Percentiles rank a stretch among this genome's conserved stretches.
phyloP scores from a whole-genome alignment of 306 rosid species.

The Purshia tridentata region DNA sequence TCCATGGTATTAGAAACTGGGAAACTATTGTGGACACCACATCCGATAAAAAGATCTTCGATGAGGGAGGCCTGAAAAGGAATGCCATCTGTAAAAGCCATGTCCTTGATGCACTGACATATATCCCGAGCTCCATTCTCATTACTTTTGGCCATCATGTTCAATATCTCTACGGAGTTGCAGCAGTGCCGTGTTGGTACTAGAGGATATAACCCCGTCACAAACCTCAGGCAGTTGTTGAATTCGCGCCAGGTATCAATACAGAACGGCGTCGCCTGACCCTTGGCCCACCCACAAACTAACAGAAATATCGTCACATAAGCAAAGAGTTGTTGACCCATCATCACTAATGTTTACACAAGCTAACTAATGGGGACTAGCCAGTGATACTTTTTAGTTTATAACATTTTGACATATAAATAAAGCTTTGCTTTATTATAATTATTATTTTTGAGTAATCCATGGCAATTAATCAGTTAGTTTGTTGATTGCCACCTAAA shows the following conservation, averaged over 20 bases:
- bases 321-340: background rate
- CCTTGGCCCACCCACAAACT: background rate
- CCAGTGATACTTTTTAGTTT: background rate
- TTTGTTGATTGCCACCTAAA: too few relatives aligned
- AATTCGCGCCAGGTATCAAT: background rate
- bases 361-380: background rate
- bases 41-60: background rate
- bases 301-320: background rate
- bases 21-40: constrained; percentile 3
- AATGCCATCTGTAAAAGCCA: background rate
- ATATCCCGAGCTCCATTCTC: background rate
- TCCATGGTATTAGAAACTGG: constrained; percentile 17
- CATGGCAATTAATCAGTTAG: too few relatives aligned
- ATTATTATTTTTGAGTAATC: too few relatives aligned
- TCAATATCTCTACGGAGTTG: background rate
- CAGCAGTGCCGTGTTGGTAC: background rate
- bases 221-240: background rate
- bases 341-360: background rate
- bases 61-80: constrained; percentile 1
- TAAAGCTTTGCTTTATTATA: too few relatives aligned
- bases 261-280: background rate
- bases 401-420: background rate
- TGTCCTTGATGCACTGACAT: constrained; percentile 3
- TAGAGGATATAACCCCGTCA: background rate
- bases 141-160: background rate